Percentiles rank a stretch among this genome's conserved stretches.
Conservation (phyloP, 345 rosid species). For the Psidium friedrichsthalianum region DNA sequence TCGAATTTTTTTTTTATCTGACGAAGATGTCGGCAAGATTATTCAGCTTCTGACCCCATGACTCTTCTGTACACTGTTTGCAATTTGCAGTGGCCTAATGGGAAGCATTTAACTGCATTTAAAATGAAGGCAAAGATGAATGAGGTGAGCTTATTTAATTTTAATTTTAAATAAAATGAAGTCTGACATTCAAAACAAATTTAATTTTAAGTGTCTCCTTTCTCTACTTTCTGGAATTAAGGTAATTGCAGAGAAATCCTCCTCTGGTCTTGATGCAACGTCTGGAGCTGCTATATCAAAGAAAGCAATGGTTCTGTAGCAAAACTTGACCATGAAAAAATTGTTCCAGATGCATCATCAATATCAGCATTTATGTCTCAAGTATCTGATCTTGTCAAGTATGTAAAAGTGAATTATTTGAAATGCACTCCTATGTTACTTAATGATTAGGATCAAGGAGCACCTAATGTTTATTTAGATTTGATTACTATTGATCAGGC, state of each 20-base stretch:
- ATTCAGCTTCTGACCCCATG: not conserved
- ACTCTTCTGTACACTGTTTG: not conserved
- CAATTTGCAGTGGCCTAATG: constrained; percentile 23
- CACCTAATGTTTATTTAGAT: not conserved
- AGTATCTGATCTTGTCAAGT: constrained; percentile 86
- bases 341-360: constrained; percentile 39
- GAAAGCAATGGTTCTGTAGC: constrained; percentile 26
- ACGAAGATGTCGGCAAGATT: not conserved
- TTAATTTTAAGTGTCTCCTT: not conserved
- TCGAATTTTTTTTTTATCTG: not conserved
- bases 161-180: not conserved
- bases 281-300: constrained; percentile 12
- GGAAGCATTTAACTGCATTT: constrained; percentile 26
- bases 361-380: constrained; percentile 74
- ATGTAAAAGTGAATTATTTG: constrained; percentile 16
- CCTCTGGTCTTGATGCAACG: constrained; percentile 26
- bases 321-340: not conserved
- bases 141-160: constrained; percentile 33
- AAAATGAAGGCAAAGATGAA: constrained; percentile 42
- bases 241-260: constrained; percentile 38
- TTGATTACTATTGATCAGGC: constrained; percentile 30
- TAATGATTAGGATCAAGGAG: not conserved
- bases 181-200: not conserved
- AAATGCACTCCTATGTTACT: not conserved
- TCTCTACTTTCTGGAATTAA: constrained; percentile 3